phyloP scores from a whole-genome alignment of 2,329 filamentous ascomycete genomes.

The Colletotrichum sp. region DNA sequence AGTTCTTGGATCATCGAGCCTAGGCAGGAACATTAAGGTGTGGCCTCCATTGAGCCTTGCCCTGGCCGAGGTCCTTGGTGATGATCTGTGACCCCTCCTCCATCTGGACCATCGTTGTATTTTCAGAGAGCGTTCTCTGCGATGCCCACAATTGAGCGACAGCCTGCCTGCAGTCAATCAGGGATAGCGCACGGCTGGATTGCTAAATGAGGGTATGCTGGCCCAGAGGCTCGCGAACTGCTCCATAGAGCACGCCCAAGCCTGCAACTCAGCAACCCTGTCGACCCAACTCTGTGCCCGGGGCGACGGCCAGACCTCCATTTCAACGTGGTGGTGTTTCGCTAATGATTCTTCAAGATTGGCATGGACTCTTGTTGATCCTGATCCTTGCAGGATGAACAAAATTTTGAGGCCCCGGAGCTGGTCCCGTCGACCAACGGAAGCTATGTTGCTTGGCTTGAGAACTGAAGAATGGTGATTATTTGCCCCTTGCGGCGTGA shows the following conservation, averaged over 20 bases:
- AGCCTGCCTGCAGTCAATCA: background rate
- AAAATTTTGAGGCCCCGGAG: background rate
- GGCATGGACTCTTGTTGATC: background rate
- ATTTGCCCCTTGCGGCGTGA: background rate
- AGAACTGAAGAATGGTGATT: background rate
- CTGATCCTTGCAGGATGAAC: background rate
- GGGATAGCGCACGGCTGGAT: background rate
- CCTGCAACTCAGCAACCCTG: background rate
- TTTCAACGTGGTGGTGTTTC: background rate
- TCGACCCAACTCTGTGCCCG: background rate
- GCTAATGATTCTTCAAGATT: background rate
- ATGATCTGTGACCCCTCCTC: background rate
- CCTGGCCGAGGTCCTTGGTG: background rate
- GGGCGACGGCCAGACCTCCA: background rate
- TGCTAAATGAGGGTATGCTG: slow-evolving; percentile 15
- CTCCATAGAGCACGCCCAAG: background rate
- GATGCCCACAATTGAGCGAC: slow-evolving; percentile 1
- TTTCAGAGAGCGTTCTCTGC: background rate
- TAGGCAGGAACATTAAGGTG: background rate
- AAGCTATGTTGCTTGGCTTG: background rate
- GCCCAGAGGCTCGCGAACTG: slow-evolving; percentile 11
- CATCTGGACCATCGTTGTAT: background rate
- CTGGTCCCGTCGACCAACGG: background rate
- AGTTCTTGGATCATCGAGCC: background rate
- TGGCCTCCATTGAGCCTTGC: background rate